phyloP scores from a whole-genome alignment of 2,329 filamentous ascomycete genomes.

The Lachnellula occidentalis region DNA sequence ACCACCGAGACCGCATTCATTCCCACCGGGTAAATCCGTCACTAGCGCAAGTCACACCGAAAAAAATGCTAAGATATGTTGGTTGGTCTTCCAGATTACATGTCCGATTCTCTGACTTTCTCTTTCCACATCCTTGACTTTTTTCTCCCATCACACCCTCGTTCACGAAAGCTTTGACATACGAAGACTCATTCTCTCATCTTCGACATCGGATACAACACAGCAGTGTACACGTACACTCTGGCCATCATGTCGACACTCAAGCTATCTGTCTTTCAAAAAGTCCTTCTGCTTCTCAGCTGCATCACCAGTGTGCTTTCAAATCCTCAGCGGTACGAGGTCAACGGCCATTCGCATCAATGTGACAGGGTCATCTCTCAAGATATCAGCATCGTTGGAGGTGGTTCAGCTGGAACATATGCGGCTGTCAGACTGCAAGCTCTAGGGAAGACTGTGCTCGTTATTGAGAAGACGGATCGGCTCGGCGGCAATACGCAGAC shows the following conservation, averaged over 20 bases:
- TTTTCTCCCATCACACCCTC: too few relatives aligned
- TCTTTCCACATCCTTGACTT: too few relatives aligned
- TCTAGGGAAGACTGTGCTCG: slow-evolving; percentile 27
- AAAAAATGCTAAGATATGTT: too few relatives aligned
- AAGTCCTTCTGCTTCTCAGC: neutral
- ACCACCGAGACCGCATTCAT: too few relatives aligned
- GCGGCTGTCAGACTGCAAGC: slow-evolving; percentile 31
- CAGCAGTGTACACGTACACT: neutral
- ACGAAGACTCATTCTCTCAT: too few relatives aligned
- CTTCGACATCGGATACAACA: too few relatives aligned
- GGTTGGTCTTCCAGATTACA: too few relatives aligned
- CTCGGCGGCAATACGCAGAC: slow-evolving; percentile 26
- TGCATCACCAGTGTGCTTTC: neutral
- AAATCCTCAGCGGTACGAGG: neutral
- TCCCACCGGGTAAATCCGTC: too few relatives aligned
- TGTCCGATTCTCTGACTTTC: too few relatives aligned
- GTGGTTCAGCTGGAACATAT: slow-evolving; percentile 33
- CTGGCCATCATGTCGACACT: neutral
- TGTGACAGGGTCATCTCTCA: neutral
- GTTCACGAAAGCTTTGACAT: too few relatives aligned
- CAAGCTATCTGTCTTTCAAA: neutral
- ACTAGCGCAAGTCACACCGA: too few relatives aligned
- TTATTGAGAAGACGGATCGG: slow-evolving; percentile 31
- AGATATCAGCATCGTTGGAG: slow-evolving; percentile 34
- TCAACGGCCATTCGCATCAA: neutral